phyloP scores from a whole-genome alignment of 495 filamentous ascomycete species.

The Pyrenula massariospora region DNA sequence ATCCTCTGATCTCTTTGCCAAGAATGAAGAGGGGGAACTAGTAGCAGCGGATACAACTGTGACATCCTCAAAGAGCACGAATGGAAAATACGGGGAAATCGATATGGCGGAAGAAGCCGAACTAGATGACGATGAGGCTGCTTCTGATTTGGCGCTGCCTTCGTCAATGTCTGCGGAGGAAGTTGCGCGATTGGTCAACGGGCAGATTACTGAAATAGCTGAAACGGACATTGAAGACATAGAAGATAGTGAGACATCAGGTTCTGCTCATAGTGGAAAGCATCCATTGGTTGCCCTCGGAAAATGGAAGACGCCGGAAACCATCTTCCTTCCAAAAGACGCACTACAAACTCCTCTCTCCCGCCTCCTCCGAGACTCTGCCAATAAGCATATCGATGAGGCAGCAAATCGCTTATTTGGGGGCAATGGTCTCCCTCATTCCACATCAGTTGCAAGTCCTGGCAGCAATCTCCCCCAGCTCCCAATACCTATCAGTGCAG shows the following conservation, averaged over 20 bases:
- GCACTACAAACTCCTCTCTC: conserved; percentile 57
- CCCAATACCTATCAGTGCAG: conserved; percentile 56
- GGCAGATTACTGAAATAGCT: conserved; percentile 30
- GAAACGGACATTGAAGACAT: conserved; percentile 39
- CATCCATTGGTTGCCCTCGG: conserved; percentile 58
- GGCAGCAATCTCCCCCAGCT: conserved; percentile 47
- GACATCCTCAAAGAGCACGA: conserved; percentile 15
- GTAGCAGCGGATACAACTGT: conserved; percentile 30
- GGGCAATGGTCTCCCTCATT: conserved; percentile 60
- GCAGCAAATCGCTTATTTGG: conserved; percentile 62
- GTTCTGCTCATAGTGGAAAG: conserved; percentile 16
- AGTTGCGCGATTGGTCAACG: conserved; percentile 32
- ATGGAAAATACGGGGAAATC: conserved; percentile 17
- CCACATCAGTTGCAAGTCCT: conserved; percentile 42
- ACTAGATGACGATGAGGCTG: conserved; percentile 7
- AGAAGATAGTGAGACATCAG: conserved; percentile 22
- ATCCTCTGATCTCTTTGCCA: conserved; percentile 17
- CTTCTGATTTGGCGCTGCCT: background rate
- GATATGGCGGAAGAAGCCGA: conserved; percentile 9
- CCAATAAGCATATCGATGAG: conserved; percentile 60
- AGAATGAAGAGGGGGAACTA: conserved; percentile 15
- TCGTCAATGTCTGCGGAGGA: conserved; percentile 22
- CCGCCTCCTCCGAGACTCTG: conserved; percentile 48
- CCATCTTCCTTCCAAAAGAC: conserved; percentile 54
- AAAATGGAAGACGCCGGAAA: conserved; percentile 58